phyloP scores from a whole-genome alignment of 805 yeast species.

The Nakazawaea sp. region DNA sequence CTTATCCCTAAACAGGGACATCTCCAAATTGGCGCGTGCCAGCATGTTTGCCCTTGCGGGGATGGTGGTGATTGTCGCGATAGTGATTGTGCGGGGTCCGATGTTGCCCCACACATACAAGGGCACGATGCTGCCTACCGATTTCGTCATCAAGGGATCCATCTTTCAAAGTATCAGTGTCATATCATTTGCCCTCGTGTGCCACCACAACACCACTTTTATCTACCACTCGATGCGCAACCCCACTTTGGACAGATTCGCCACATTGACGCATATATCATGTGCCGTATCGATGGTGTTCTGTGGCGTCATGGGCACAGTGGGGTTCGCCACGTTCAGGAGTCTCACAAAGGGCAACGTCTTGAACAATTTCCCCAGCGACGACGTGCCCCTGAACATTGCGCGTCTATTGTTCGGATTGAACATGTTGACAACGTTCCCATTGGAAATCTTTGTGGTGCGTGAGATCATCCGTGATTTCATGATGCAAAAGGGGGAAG shows the following conservation, averaged over 20 bases:
- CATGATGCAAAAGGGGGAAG: constrained; percentile 23
- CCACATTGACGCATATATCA: constrained; percentile 74
- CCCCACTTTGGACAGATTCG: constrained; percentile 72
- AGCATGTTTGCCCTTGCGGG: constrained; percentile 80
- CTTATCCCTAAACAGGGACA: constrained; percentile 70
- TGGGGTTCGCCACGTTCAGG: constrained; percentile 73
- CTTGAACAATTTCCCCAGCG: constrained; percentile 75
- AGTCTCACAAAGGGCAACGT: constrained; percentile 80
- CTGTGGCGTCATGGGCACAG: constrained; percentile 70
- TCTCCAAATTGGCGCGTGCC: constrained; percentile 80
- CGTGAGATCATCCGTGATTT: constrained; percentile 79
- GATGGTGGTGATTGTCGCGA: constrained; percentile 70
- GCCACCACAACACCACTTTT: constrained; percentile 91
- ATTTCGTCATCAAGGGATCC: constrained; percentile 51
- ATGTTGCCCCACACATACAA: constrained; percentile 37
- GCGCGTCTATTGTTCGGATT: constrained; percentile 90
- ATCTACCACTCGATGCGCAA: constrained; percentile 77
- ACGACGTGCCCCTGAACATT: constrained; percentile 69
- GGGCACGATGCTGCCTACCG: constrained; percentile 36
- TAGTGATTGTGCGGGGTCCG: constrained; percentile 75
- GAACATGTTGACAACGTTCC: constrained; percentile 89
- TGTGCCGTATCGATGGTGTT: constrained; percentile 76
- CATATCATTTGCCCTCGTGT: constrained; percentile 89
- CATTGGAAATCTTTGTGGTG: constrained; percentile 84
- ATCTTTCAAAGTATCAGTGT: constrained; percentile 90